Percentiles rank a stretch among this genome's conserved stretches.
Conservation (phyloP, 805 yeast species). For the Candida manassasensis region DNA sequence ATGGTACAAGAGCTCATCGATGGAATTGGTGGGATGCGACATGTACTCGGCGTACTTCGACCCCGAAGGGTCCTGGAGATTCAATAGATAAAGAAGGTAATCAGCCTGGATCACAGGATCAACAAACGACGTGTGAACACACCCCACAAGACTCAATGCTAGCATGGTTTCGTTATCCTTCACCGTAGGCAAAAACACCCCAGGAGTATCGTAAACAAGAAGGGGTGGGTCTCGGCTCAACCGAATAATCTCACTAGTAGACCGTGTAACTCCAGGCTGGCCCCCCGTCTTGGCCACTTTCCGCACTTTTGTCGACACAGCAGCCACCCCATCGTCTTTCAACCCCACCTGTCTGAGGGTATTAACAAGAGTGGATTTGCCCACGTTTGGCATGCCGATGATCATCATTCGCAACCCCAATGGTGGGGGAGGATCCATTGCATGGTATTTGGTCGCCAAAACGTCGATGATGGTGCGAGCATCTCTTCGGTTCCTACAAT, state of each 20-base stretch:
- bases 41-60: slow-evolving; percentile 42
- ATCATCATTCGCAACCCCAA: slow-evolving; percentile 73
- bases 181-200: slow-evolving; percentile 78
- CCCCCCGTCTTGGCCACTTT: slow-evolving; percentile 85
- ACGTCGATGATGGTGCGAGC: slow-evolving; percentile 46
- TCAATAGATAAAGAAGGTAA: slow-evolving; percentile 69
- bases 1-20: slow-evolving; percentile 49
- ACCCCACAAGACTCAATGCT: slow-evolving; percentile 66
- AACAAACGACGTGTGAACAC: slow-evolving; percentile 61
- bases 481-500: slow-evolving; percentile 50
- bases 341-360: slow-evolving; percentile 49
- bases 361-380: slow-evolving; percentile 85
- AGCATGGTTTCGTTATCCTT: slow-evolving; percentile 66
- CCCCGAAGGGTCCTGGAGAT: slow-evolving; percentile 52
- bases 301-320: slow-evolving; percentile 33
- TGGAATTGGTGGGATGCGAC: slow-evolving; percentile 65
- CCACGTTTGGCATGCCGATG: slow-evolving; percentile 97
- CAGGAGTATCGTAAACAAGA: slow-evolving; percentile 85
- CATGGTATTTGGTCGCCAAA: slow-evolving; percentile 41
- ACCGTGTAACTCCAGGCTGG: slow-evolving; percentile 85
- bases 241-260: slow-evolving; percentile 70
- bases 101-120: slow-evolving; percentile 89
- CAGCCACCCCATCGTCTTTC: slow-evolving; percentile 14
- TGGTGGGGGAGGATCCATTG: slow-evolving; percentile 70
- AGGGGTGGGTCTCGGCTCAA: slow-evolving; percentile 59